Conservation (phyloP, 805 yeast genomes). For the Naumovozyma castellii region DNA sequence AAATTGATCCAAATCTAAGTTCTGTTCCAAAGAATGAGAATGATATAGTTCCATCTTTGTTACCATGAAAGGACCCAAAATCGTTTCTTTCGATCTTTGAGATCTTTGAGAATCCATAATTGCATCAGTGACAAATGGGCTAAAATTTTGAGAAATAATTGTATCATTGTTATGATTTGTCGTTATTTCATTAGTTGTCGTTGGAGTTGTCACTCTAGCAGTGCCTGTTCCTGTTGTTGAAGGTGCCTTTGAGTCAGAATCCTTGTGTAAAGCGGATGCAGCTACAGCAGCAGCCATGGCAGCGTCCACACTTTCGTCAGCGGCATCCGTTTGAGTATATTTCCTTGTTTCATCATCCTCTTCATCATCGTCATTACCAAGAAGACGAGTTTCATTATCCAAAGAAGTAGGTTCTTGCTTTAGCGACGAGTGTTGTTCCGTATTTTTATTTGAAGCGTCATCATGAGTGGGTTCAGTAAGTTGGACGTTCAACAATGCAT, state of each 20-base stretch:
- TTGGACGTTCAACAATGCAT: slow-evolving; percentile 2
- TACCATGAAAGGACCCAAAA: slow-evolving; percentile 28
- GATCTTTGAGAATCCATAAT: not conserved
- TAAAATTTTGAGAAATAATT: not conserved
- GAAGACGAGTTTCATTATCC: slow-evolving; percentile 2
- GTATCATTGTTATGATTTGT: slow-evolving; percentile 1
- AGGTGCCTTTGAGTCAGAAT: not conserved
- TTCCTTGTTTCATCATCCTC: not conserved
- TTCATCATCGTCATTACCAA: not conserved
- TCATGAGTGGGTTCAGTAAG: too few relatives aligned
- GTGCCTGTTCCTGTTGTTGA: not conserved
- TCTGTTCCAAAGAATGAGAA: slow-evolving; percentile 28
- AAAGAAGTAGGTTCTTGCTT: slow-evolving; percentile 4
- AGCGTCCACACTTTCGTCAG: not conserved
- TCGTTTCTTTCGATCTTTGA: slow-evolving; percentile 5
- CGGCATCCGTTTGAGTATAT: not conserved
- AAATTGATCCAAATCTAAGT: slow-evolving; percentile 23
- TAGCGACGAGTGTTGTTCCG: slow-evolving; percentile 4
- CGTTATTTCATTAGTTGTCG: slow-evolving; percentile 1
- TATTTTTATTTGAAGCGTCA: not conserved
- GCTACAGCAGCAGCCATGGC: not conserved
- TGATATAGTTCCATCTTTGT: slow-evolving; percentile 31
- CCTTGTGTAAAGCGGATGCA: not conserved
- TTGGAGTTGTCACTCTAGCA: not conserved
- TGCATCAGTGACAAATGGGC: not conserved